A percentile compares a stretch with the other conserved stretches of the same genome.
These are phyloP conservation scores for Boletus albobrunnescens DNA, from an alignment of 1,284 basidiomycete genomes.

Conservation along the genomic window DNA sequence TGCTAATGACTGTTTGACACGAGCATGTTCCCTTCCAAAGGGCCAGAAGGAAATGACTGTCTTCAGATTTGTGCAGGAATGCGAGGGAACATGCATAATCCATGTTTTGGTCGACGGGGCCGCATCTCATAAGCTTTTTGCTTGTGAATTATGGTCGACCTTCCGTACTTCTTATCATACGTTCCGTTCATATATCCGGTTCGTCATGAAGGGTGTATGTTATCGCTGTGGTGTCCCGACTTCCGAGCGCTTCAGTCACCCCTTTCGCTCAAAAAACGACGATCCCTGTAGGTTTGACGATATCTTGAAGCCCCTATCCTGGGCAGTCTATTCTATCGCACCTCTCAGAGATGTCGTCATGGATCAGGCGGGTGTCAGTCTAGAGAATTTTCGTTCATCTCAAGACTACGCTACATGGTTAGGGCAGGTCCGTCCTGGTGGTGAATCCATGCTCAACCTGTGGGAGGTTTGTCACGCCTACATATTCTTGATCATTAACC, in stretches of 20 bases:
- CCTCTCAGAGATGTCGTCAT: too few relatives aligned
- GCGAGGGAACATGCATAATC: background rate
- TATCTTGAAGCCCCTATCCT: too few relatives aligned
- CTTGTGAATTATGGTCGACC: background rate
- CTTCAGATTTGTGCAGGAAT: background rate
- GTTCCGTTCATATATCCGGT: background rate
- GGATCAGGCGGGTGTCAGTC: too few relatives aligned
- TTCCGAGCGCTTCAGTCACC: background rate
- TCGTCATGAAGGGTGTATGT: background rate
- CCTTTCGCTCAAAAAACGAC: background rate
- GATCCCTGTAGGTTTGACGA: background rate
- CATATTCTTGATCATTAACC: too few relatives aligned
- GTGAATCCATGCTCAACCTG: background rate
- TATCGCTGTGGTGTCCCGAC: background rate
- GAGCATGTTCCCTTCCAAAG: too few relatives aligned
- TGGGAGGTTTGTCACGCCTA: background rate
- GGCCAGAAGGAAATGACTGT: background rate
- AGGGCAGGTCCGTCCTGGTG: too few relatives aligned
- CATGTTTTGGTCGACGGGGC: background rate
- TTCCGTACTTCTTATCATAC: too few relatives aligned
- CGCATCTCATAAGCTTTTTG: background rate
- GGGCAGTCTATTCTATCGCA: too few relatives aligned
- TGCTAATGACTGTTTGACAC: too few relatives aligned
- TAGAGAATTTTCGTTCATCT: too few relatives aligned
- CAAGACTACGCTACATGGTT: background rate